phyloP scores from a whole-genome alignment of 208 protist species.

The Trypanosoma lewisi region DNA sequence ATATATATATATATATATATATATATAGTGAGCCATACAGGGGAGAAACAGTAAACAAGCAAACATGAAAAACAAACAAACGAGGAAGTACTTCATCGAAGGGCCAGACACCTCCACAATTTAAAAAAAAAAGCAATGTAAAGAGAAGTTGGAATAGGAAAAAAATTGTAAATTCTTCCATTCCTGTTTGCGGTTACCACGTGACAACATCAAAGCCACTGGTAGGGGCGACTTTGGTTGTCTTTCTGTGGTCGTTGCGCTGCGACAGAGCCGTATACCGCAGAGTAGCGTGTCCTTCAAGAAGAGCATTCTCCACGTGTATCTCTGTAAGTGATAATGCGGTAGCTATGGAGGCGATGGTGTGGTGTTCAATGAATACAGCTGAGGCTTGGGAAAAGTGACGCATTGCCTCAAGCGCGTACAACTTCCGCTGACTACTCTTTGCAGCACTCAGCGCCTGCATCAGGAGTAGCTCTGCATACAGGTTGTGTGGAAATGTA shows the following conservation, averaged over 20 bases:
- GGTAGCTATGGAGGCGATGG: conserved; percentile 30
- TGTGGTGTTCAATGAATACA: conserved; percentile 22
- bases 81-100: no score
- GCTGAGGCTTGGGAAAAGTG: conserved; percentile 40
- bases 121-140: conserved; percentile 12
- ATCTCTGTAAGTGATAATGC: conserved; percentile 47
- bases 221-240: not conserved
- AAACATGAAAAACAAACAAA: no score
- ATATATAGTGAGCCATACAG: no score
- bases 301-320: conserved; percentile 49
- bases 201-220: conserved; percentile 8
- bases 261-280: conserved; percentile 32
- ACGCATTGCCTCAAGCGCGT: conserved; percentile 53
- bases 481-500: conserved; percentile 22
- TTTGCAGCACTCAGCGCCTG: conserved; percentile 20
- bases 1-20: no score
- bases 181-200: conserved; percentile 6
- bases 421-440: conserved; percentile 20
- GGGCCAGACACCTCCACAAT: not conserved
- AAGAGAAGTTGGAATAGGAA: conserved; percentile 21
- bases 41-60: no score
- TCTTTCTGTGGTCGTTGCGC: not conserved
- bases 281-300: conserved; percentile 46
- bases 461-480: conserved; percentile 50
- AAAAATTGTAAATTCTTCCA: conserved; percentile 16